phyloP scores from a whole-genome alignment of 257 asterid species.

The Ilex aquifolium region DNA sequence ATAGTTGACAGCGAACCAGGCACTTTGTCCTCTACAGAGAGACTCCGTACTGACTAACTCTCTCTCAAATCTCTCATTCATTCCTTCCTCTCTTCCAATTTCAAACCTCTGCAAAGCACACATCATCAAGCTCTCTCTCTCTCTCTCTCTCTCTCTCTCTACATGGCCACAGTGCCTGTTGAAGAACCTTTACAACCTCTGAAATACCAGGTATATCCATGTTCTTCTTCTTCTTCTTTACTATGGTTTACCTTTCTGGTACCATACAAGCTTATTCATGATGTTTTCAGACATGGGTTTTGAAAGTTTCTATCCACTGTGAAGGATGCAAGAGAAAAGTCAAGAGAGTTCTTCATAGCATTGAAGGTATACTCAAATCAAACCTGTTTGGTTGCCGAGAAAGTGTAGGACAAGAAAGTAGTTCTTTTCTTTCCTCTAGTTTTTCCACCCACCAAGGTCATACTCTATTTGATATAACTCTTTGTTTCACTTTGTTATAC shows the following conservation, averaged over 20 bases:
- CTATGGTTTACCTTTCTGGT: not conserved
- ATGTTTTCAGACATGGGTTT: slow-evolving; percentile 37
- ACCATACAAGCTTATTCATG: not conserved
- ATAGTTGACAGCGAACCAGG: too few relatives aligned
- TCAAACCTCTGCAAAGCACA: too few relatives aligned
- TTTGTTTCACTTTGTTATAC: too few relatives aligned
- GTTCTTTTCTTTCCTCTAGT: not conserved
- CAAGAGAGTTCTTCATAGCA: slow-evolving; percentile 43
- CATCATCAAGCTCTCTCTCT: not conserved
- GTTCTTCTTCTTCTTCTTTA: not conserved
- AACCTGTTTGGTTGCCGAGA: too few relatives aligned
- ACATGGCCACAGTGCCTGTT: slow-evolving; percentile 40
- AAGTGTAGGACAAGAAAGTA: not conserved
- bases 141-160: not conserved
- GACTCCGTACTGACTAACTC: too few relatives aligned
- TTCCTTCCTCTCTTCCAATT: too few relatives aligned
- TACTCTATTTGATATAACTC: too few relatives aligned
- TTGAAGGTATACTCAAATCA: slow-evolving; percentile 29
- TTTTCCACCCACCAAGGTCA: too few relatives aligned
- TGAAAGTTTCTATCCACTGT: slow-evolving; percentile 70
- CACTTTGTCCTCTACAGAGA: too few relatives aligned
- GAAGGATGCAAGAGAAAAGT: slow-evolving; percentile 71
- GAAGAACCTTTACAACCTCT: slow-evolving; percentile 22
- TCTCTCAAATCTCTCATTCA: too few relatives aligned
- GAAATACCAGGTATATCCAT: slow-evolving; percentile 32